Percentiles rank a stretch among this genome's conserved stretches.
phyloP scores from a whole-genome alignment of 2,329 filamentous ascomycete species.

The Cryoendolithus antarcticus region DNA sequence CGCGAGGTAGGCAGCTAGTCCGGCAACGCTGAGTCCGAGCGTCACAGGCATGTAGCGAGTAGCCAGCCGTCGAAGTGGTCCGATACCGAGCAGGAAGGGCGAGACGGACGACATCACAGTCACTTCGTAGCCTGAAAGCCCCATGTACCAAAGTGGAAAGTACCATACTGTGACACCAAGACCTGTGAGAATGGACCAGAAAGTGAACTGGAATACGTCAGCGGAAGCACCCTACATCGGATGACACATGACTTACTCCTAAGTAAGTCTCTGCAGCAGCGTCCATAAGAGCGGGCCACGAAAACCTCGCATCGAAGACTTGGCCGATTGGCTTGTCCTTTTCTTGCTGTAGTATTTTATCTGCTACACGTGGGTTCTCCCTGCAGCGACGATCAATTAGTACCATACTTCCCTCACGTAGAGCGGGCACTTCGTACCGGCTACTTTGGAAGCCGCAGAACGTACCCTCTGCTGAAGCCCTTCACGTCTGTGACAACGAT shows the following conservation, averaged over 20 bases:
- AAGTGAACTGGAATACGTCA: slow-evolving; percentile 55
- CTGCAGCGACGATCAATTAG: slow-evolving; percentile 9
- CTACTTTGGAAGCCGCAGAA: slow-evolving; percentile 89
- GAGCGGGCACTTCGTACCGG: slow-evolving; percentile 37
- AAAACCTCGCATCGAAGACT: slow-evolving; percentile 59
- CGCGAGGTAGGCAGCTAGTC: slow-evolving; percentile 68
- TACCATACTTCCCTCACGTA: slow-evolving; percentile 5
- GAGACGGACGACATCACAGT: slow-evolving; percentile 75
- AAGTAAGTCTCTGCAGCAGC: slow-evolving; percentile 82
- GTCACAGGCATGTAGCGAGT: slow-evolving; percentile 51
- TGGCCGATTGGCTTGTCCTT: slow-evolving; percentile 63
- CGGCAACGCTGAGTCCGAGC: slow-evolving; percentile 66
- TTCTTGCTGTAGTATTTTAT: slow-evolving; percentile 25
- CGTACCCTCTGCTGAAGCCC: slow-evolving; percentile 94
- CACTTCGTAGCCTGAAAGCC: slow-evolving; percentile 89
- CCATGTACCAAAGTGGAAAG: slow-evolving; percentile 98
- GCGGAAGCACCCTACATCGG: neutral
- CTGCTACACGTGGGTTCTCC: slow-evolving; percentile 17
- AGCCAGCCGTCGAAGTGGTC: slow-evolving; percentile 54
- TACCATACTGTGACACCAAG: slow-evolving; percentile 89
- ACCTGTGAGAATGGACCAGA: slow-evolving; percentile 90
- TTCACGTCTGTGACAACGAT: slow-evolving; percentile 79
- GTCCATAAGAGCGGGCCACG: slow-evolving; percentile 63
- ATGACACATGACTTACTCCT: slow-evolving; percentile 49
- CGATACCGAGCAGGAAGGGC: slow-evolving; percentile 64